Evolutionary conservation across 371 early-diverging fungal species (phyloP).

Genomic region (Saksenaea oblongispora): DNA sequence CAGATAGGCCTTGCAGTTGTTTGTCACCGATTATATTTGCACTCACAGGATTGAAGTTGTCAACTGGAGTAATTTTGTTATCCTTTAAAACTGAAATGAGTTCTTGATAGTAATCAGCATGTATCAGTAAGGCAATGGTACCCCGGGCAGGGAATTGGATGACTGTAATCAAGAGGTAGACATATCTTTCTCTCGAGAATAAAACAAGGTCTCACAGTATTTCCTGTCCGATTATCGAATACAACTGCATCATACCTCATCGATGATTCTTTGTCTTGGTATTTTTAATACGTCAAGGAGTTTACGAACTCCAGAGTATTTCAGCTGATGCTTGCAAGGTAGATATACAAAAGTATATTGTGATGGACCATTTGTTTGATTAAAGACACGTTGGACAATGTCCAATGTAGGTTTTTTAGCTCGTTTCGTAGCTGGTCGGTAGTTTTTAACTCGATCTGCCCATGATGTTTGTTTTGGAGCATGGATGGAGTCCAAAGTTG

Average conservation of each 20-base stretch:
- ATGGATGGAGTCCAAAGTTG: too few relatives aligned
- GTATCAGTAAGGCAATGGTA: background rate
- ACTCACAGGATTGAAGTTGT: background rate
- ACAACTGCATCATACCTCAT: too few relatives aligned
- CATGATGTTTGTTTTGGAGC: too few relatives aligned
- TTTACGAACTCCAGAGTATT: constrained; percentile 8
- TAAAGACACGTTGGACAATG: too few relatives aligned
- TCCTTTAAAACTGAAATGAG: background rate
- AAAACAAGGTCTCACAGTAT: too few relatives aligned
- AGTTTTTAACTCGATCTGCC: too few relatives aligned
- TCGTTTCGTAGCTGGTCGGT: too few relatives aligned
- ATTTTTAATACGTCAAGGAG: background rate
- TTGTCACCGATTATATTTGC: background rate
- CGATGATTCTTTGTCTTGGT: background rate
- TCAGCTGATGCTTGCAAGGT: background rate
- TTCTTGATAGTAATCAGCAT: background rate
- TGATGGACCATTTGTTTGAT: background rate
- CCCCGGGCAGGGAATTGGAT: constrained; percentile 11
- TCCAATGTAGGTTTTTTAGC: too few relatives aligned
- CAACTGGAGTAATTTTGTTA: background rate
- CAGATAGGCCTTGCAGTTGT: background rate
- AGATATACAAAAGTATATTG: constrained; percentile 7
- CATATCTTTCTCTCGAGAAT: too few relatives aligned
- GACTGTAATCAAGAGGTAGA: too few relatives aligned
- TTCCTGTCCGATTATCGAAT: too few relatives aligned